Base-by-base conservation (phyloP, 2,329 filamentous ascomycete species). In the Fusarium sp. region DNA sequence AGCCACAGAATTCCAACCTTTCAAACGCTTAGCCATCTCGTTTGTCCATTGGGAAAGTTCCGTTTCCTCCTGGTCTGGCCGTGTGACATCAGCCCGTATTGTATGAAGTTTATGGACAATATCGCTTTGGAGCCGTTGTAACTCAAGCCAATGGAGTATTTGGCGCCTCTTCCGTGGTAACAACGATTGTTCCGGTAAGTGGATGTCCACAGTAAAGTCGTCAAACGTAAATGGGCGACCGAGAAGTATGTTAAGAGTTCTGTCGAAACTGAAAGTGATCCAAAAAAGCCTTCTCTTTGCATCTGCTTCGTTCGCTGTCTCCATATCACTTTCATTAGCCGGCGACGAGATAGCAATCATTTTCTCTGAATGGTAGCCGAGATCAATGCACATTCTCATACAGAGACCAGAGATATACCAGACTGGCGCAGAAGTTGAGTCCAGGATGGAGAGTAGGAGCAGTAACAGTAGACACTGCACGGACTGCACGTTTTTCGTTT, bases 321-420 rank as follows among this genome's bases (percentile, higher is more conserved):
- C 3, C 1, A 3, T 2, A 0, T 41, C 33, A 2, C 15, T 8
- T 2, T 14, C 7, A 0, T 1, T 8, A 2, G 3, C 1, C 13
- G 23, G 39, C 6, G 30, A 56, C 17, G 48, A 32, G 4, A 62
- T 25, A 4, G 4, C 3, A 2, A 62, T 62, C 4, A 48, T 62
- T 3, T 35, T 47, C 17, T 62, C 57, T 7, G 48, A 56, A 17
- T 62, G 59, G 10, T 56, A 62, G 5, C 59, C 59, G 0, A 62
- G n/a, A 3, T 62, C 59, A 15, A 62, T 56, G 6, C 59, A 62
- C 59, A 62, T 62, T 2, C 59, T 30, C 59, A 62, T 62, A 7
- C 59, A 62, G 4, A 62, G 17, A 1, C 59, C 59, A 0, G 59
- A 62, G 20, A 62, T 62, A n/a, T 62, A 62, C 57, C 59, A 62